phyloP scores from a whole-genome alignment of 2,329 filamentous ascomycete species.

The Aspergillus carbonarius region DNA sequence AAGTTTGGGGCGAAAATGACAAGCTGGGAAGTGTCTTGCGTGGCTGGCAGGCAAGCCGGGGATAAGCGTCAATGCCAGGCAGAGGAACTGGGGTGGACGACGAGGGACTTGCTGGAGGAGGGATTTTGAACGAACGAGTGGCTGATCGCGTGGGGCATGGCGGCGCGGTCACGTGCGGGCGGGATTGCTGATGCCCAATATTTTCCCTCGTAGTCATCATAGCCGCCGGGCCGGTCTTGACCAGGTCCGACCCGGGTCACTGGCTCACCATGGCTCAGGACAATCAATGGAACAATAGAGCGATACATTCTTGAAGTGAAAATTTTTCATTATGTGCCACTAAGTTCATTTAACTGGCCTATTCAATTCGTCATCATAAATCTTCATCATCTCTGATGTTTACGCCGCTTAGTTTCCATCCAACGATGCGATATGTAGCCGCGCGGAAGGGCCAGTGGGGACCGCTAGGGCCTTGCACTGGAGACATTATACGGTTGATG shows the following conservation, averaged over 20 bases:
- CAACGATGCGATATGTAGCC: constrained; percentile 5
- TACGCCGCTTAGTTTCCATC: neutral
- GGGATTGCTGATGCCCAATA: constrained; percentile 17
- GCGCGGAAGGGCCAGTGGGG: neutral
- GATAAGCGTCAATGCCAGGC: neutral
- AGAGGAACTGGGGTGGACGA: constrained; percentile 4
- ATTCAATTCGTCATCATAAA: constrained; percentile 28
- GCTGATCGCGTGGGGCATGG: constrained; percentile 19
- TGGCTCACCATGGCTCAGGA: no score
- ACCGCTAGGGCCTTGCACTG: neutral
- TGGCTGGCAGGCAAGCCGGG: neutral
- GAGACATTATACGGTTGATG: neutral
- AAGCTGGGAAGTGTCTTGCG: constrained; percentile 1
- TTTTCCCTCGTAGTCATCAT: neutral
- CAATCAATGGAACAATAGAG: neutral
- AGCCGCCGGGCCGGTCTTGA: neutral
- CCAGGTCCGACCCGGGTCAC: no score
- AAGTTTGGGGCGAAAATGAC: constrained; percentile 10
- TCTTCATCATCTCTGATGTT: constrained; percentile 12
- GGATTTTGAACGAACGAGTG: constrained; percentile 2
- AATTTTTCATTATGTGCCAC: constrained; percentile 26
- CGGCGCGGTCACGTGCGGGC: constrained; percentile 17
- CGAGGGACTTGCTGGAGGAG: neutral
- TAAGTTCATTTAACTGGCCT: constrained; percentile 20
- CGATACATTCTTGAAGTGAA: constrained; percentile 1